phyloP scores from a whole-genome alignment of 306 rosid genomes.

The Quillaja saponaria region DNA sequence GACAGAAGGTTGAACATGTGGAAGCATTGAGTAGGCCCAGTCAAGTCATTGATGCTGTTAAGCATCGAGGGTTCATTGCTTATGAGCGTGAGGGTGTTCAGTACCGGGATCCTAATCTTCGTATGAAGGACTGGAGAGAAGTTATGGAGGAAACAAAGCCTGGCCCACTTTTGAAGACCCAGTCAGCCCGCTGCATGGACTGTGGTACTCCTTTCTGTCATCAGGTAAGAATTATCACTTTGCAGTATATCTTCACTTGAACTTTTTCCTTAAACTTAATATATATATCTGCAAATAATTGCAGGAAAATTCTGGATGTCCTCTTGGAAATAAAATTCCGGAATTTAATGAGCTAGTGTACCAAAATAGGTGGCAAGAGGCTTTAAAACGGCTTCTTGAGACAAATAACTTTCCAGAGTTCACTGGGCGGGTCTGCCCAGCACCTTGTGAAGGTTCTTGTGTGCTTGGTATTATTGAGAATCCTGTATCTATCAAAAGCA shows the following conservation, averaged over 20 bases:
- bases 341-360: conserved; percentile 94
- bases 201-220: conserved; percentile 99
- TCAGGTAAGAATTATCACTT: conserved; percentile 54
- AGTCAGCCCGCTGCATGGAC: conserved; percentile 99
- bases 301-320: conserved; percentile 97
- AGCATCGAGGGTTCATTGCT: conserved; percentile 87
- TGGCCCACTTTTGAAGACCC: conserved; percentile 91
- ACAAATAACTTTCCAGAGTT: conserved; percentile 98
- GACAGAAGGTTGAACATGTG: conserved; percentile 40
- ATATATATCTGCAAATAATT: conserved; percentile 19
- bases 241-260: no score
- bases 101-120: conserved; percentile 83
- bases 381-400: conserved; percentile 91
- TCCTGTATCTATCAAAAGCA: conserved; percentile 90
- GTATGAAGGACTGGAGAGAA: conserved; percentile 89
- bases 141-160: conserved; percentile 91
- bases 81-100: conserved; percentile 95
- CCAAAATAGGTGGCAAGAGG: conserved; percentile 97
- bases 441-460: conserved; percentile 98
- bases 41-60: conserved; percentile 67
- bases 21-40: conserved; percentile 67
- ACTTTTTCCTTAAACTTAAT: background rate
- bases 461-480: conserved; percentile 83
- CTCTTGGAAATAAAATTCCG: conserved; percentile 97
- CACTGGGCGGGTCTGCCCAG: conserved; percentile 98